Evolutionary conservation across 2,329 filamentous ascomycete genomes (phyloP).

Genomic region (Domatiomyces catenatus): DNA sequence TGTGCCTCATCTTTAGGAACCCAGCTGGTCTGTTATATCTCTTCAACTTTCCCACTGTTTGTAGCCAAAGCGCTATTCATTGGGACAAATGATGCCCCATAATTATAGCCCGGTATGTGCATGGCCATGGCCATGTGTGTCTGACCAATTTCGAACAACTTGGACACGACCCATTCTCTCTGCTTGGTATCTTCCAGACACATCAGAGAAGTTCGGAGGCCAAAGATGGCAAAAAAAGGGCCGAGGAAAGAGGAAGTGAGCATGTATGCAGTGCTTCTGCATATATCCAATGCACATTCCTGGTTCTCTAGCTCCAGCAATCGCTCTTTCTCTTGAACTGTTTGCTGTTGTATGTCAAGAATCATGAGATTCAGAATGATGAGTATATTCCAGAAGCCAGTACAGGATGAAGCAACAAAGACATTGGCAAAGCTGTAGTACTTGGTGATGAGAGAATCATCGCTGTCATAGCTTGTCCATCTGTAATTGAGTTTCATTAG

Average conservation of each 20-base stretch:
- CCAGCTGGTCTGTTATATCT: not conserved
- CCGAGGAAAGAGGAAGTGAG: conserved; percentile 16
- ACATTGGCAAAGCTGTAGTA: conserved; percentile 15
- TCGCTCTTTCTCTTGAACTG: conserved; percentile 8
- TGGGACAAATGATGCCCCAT: not conserved
- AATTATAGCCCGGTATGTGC: conserved; percentile 8
- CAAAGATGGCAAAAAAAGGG: conserved; percentile 17
- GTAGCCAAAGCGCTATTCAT: not conserved
- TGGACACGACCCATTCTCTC: conserved; percentile 12
- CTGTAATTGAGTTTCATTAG: conserved; percentile 7
- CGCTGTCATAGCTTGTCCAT: conserved; percentile 1
- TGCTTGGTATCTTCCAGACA: conserved; percentile 12
- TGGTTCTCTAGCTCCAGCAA: conserved; percentile 13
- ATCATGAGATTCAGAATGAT: conserved; percentile 13
- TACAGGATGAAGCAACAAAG: conserved; percentile 11
- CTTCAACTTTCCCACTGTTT: not conserved
- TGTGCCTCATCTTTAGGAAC: not conserved
- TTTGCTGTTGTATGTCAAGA: conserved; percentile 8
- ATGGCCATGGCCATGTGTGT: conserved; percentile 17
- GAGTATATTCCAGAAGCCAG: conserved; percentile 15
- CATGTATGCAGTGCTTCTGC: conserved; percentile 13
- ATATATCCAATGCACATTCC: conserved; percentile 13
- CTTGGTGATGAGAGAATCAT: conserved; percentile 12
- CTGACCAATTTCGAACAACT: conserved; percentile 12
- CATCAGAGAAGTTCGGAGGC: conserved; percentile 12